Evolutionary conservation across 495 filamentous ascomycete species (phyloP).

Genomic region (Pyrenula aspistea): DNA sequence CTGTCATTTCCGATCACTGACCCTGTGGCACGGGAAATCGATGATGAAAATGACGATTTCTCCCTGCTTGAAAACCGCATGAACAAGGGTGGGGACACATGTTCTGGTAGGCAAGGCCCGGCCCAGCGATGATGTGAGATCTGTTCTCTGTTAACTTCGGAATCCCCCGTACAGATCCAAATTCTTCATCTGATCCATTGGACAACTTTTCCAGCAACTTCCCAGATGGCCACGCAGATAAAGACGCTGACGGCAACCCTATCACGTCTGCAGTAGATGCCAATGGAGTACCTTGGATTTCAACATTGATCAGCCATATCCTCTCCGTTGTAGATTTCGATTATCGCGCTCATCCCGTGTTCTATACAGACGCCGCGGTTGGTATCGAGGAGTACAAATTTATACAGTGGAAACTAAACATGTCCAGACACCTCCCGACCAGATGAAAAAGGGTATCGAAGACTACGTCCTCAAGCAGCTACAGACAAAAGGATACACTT

Average conservation of each 20-base stretch:
- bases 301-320: not conserved
- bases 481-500: not conserved
- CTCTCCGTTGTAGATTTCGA: not conserved
- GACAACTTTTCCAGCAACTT: not conserved
- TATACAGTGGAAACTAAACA: too few species aligned
- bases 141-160: too few species aligned
- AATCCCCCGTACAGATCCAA: not conserved
- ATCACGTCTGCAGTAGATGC: not conserved
- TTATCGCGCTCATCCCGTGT: not conserved
- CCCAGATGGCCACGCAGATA: not conserved
- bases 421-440: too few species aligned
- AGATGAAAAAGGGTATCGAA: not conserved
- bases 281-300: not conserved
- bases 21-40: too few species aligned
- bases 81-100: too few species aligned
- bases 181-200: not conserved
- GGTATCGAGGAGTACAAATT: too few species aligned
- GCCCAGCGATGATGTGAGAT: too few species aligned
- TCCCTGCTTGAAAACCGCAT: too few species aligned
- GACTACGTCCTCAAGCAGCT: not conserved
- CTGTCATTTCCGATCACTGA: too few species aligned
- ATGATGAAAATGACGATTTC: too few species aligned
- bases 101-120: too few species aligned
- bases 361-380: not conserved
- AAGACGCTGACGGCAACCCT: not conserved